These are phyloP conservation scores for Fusarium tanahbumbuense DNA, from an alignment of 2,329 filamentous ascomycete species.

Conservation along the genomic window DNA sequence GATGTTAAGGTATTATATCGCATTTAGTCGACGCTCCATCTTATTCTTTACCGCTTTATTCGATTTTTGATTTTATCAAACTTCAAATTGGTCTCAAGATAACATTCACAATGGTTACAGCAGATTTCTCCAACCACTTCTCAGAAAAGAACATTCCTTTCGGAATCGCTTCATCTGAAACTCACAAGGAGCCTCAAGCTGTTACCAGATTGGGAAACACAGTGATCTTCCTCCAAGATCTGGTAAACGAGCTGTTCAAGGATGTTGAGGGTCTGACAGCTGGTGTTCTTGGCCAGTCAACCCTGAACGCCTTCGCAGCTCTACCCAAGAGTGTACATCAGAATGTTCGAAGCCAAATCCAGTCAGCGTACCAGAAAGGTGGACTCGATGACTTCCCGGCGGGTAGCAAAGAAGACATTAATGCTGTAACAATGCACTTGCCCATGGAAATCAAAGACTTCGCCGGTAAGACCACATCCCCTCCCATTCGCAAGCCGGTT, in stretches of 20 bases:
- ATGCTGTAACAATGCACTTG: constrained; percentile 57
- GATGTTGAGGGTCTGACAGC: constrained; percentile 40
- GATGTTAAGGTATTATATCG: neutral
- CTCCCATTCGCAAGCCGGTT: too few relatives aligned
- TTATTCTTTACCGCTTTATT: rapidly evolving
- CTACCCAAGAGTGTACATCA: neutral
- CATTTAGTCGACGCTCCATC: neutral
- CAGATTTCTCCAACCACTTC: constrained; percentile 54
- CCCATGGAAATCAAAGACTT: constrained; percentile 68
- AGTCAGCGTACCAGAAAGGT: neutral
- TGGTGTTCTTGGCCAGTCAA: neutral
- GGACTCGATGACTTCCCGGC: constrained; percentile 13
- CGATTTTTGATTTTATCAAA: rapidly evolving
- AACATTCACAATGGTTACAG: neutral
- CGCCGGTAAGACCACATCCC: constrained; percentile 43
- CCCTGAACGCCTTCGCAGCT: constrained; percentile 26
- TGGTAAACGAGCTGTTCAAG: constrained; percentile 50
- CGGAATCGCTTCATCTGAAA: constrained; percentile 59
- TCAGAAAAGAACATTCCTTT: constrained; percentile 65
- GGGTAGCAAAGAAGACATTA: constrained; percentile 25
- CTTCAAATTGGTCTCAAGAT: rapidly evolving
- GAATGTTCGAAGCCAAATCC: neutral
- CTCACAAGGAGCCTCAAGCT: constrained; percentile 54
- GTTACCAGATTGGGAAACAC: constrained; percentile 63
- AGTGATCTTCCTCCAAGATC: constrained; percentile 63